Percentiles rank a stretch among this genome's conserved stretches.
phyloP scores from a whole-genome alignment of 257 asterid species.

The Penstemon barbatus region DNA sequence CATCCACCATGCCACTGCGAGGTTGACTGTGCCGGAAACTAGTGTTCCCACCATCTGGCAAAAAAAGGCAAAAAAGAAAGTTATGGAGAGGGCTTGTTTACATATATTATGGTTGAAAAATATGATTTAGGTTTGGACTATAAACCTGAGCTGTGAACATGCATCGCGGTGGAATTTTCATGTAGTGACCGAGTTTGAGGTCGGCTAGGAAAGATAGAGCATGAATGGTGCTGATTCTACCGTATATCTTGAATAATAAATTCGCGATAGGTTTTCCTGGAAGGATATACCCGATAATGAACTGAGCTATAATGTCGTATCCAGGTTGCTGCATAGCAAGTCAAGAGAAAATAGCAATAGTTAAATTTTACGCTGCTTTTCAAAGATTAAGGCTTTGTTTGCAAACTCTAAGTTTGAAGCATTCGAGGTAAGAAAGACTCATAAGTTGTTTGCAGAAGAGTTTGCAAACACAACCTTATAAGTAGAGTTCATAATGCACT shows the following conservation, averaged over 20 bases:
- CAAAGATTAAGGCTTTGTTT: too few relatives aligned
- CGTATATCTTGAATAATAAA: conserved; percentile 85
- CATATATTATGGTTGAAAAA: too few relatives aligned
- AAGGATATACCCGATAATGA: conserved; percentile 75
- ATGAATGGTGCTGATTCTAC: conserved; percentile 77
- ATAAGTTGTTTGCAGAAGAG: too few relatives aligned
- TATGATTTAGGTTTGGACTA: not conserved
- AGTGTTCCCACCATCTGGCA: conserved; percentile 69
- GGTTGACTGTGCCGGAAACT: conserved; percentile 74
- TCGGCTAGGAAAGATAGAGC: conserved; percentile 89
- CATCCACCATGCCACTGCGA: conserved; percentile 93
- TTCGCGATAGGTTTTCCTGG: conserved; percentile 97
- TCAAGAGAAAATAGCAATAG: not conserved
- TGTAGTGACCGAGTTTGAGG: conserved; percentile 95
- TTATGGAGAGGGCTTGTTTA: too few relatives aligned
- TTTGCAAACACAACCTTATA: too few relatives aligned
- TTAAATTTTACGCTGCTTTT: not conserved
- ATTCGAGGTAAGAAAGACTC: too few relatives aligned
- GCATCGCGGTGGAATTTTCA: conserved; percentile 91
- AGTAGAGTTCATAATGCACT: not conserved
- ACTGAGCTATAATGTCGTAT: conserved; percentile 84
- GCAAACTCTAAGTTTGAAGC: too few relatives aligned
- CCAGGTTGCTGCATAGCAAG: conserved; percentile 76
- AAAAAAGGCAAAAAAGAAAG: not conserved
- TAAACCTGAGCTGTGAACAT: conserved; percentile 84